These are phyloP conservation scores for Pyrus bretschneideri DNA, from an alignment of 306 rosid species.

Conservation along the genomic window DNA sequence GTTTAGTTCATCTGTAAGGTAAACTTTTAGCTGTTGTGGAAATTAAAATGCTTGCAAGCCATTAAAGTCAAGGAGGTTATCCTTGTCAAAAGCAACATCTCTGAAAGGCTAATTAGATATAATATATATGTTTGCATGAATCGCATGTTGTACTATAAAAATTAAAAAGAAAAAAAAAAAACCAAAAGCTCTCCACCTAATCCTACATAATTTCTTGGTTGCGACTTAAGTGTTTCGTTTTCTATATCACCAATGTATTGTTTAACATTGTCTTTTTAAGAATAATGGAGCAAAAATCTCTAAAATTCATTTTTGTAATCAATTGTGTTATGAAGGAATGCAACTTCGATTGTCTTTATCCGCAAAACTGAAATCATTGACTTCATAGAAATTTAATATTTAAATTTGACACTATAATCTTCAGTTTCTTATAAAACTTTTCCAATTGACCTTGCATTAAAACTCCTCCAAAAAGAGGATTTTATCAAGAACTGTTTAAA, in stretches of 20 bases:
- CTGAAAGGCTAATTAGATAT: background rate
- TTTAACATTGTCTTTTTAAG: background rate
- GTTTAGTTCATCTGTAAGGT: conserved; percentile 3
- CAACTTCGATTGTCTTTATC: background rate
- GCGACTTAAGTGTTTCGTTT: conserved; percentile 5
- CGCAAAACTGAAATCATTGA: background rate
- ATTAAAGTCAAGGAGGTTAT: conserved; percentile 27
- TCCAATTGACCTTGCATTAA: too few species aligned
- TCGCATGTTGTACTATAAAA: background rate
- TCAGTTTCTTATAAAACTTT: too few species aligned
- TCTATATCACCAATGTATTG: background rate
- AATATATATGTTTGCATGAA: background rate
- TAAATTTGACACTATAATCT: too few species aligned
- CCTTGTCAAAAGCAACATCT: conserved; percentile 6
- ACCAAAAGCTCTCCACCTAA: conserved; percentile 14
- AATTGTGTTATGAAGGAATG: background rate
- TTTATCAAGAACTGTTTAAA: too few species aligned
- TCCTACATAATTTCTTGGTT: conserved; percentile 9
- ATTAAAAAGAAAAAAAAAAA: background rate
- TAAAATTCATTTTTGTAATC: background rate
- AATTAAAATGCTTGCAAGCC: conserved; percentile 4
- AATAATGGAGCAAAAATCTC: background rate
- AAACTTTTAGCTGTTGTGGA: background rate
- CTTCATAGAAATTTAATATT: background rate
- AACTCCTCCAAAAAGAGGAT: too few species aligned